Percentiles rank a stretch among this genome's conserved stretches.
Evolutionary conservation across 805 yeast genomes (phyloP).

Genomic region (Monosporozyma aquatica): DNA sequence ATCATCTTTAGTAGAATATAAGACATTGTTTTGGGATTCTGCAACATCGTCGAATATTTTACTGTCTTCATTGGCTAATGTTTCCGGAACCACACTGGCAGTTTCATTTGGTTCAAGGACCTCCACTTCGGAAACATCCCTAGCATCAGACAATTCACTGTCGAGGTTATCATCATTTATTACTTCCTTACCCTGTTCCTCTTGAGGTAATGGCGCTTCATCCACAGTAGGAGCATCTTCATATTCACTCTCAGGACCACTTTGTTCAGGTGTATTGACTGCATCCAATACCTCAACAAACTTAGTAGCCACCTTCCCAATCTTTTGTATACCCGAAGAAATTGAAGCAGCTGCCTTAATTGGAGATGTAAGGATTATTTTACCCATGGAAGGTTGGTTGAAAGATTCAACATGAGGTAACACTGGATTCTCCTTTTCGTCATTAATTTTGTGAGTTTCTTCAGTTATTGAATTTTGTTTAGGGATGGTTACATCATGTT

Average conservation of each 20-base stretch:
- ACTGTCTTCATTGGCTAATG: too few relatives aligned
- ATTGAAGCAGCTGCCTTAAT: constrained; percentile 9
- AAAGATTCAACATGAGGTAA: neutral
- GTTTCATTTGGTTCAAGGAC: too few relatives aligned
- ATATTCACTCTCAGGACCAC: neutral
- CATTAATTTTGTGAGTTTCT: neutral
- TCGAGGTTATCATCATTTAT: too few relatives aligned
- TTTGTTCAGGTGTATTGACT: constrained; percentile 5
- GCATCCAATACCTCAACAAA: constrained; percentile 14
- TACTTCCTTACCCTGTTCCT: neutral
- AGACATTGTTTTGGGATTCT: too few relatives aligned
- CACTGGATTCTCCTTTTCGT: neutral
- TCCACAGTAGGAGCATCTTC: neutral
- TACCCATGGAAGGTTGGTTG: neutral
- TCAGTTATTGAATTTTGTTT: too few relatives aligned
- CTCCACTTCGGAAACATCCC: too few relatives aligned
- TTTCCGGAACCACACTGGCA: too few relatives aligned
- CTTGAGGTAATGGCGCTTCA: neutral
- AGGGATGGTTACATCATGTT: too few relatives aligned
- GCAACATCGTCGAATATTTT: neutral
- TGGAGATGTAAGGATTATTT: constrained; percentile 11
- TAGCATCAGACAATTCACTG: too few relatives aligned
- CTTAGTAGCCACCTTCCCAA: constrained; percentile 11
- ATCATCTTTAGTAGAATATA: too few relatives aligned
- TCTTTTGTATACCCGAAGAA: constrained; percentile 11